phyloP scores from a whole-genome alignment of 140 eudicot species.

The Bidens hawaiensis region DNA sequence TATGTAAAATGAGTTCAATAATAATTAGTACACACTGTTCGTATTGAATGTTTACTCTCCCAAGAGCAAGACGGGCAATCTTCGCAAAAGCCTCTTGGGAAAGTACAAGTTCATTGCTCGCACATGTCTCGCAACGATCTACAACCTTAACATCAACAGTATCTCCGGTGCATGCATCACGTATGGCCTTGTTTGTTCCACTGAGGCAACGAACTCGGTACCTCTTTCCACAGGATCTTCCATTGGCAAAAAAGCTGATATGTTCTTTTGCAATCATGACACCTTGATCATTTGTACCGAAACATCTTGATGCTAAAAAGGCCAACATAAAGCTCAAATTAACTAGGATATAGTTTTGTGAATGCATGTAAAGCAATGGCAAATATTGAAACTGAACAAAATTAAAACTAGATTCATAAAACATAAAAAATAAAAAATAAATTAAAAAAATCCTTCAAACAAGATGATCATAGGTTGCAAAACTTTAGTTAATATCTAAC shows the following conservation, averaged over 20 bases:
- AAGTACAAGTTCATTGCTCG: conserved; percentile 17
- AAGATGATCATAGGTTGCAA: too few species aligned
- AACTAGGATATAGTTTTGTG: not conserved
- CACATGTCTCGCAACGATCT: conserved; percentile 22
- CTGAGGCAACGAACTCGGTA: conserved; percentile 27
- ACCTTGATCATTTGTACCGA: conserved; percentile 22
- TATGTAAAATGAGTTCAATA: not conserved
- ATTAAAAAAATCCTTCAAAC: too few species aligned
- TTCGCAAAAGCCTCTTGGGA: conserved; percentile 30
- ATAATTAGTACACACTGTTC: conserved; percentile 7
- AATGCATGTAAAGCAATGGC: too few species aligned
- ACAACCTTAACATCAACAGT: conserved; percentile 25
- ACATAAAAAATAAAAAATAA: too few species aligned
- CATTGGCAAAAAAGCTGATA: conserved; percentile 20
- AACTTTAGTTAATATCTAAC: too few species aligned
- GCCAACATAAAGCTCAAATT: not conserved
- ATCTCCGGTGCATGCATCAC: conserved; percentile 29
- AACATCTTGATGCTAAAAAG: conserved; percentile 29
- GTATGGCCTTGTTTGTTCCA: conserved; percentile 38
- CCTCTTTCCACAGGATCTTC: conserved; percentile 27
- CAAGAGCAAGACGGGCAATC: conserved; percentile 28
- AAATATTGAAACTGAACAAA: too few species aligned
- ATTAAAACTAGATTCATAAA: too few species aligned
- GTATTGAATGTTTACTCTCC: conserved; percentile 32
- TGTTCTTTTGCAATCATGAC: conserved; percentile 22